Conservation (phyloP, 1,284 basidiomycete genomes). For the Rhodotorula sp. region DNA sequence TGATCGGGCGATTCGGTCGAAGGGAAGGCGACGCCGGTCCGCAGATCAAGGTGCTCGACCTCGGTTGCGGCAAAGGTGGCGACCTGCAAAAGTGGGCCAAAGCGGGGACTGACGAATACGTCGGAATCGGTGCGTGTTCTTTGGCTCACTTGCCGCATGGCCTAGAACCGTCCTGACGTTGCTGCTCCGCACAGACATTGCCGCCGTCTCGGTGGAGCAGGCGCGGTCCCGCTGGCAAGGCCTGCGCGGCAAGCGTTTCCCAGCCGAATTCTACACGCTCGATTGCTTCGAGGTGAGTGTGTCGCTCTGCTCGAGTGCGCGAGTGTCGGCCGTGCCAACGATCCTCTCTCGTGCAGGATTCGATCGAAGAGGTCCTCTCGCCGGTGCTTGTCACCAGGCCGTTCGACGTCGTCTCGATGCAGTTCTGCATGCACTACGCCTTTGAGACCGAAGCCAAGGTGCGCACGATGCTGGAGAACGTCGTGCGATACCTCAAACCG, state of each 20-base stretch:
- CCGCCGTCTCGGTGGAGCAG: conserved; percentile 84
- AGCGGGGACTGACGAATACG: conserved; percentile 74
- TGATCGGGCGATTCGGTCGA: conserved; percentile 76
- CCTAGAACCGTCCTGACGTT: background rate
- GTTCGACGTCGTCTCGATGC: conserved; percentile 95
- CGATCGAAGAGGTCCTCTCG: conserved; percentile 64
- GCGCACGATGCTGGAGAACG: conserved; percentile 90
- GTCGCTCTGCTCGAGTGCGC: background rate
- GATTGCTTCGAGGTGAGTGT: conserved; percentile 75
- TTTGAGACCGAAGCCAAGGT: conserved; percentile 86
- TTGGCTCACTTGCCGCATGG: background rate
- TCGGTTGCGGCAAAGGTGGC: conserved; percentile 98
- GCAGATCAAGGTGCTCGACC: conserved; percentile 78
- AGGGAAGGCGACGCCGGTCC: conserved; percentile 46
- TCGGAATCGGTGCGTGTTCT: conserved; percentile 67
- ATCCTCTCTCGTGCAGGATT: background rate
- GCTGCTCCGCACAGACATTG: conserved; percentile 67
- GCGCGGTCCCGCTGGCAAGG: conserved; percentile 66
- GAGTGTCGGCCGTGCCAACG: background rate
- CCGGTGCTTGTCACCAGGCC: conserved; percentile 55
- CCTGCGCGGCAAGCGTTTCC: conserved; percentile 61
- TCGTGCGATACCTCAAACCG: conserved; percentile 70
- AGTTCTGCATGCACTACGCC: conserved; percentile 99
- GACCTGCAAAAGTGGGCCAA: conserved; percentile 95
- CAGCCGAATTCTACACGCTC: conserved; percentile 76